Conservation (phyloP, 768 basidiomycete species). For the Tricholoma hemisulphureum region DNA sequence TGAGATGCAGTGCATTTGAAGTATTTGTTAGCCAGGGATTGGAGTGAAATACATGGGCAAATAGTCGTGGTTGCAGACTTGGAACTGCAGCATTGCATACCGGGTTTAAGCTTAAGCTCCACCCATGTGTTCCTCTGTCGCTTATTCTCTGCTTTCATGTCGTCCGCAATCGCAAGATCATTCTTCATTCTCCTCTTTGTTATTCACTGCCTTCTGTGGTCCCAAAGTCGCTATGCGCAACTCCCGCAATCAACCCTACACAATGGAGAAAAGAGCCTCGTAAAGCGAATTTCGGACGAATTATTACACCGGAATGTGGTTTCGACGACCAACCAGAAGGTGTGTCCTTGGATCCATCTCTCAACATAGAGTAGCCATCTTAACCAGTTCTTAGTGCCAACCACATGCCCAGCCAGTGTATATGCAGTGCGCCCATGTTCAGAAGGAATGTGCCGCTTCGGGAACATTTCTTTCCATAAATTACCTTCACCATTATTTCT, state of each 20-base stretch:
- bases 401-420: constrained; percentile 54
- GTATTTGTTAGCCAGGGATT: neutral
- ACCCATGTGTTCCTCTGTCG: constrained; percentile 13
- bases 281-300: constrained; percentile 43
- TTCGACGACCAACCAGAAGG: constrained; percentile 27
- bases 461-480: constrained; percentile 68
- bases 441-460: constrained; percentile 52
- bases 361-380: neutral
- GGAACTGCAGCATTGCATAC: no score
- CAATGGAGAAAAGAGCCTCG: constrained; percentile 34
- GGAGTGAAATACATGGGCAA: neutral
- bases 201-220: constrained; percentile 65
- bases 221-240: constrained; percentile 52
- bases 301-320: constrained; percentile 27
- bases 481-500: constrained; percentile 73
- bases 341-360: constrained; percentile 6
- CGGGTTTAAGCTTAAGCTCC: neutral
- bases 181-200: constrained; percentile 52
- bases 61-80: neutral
- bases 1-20: no score
- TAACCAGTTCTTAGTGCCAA: constrained; percentile 48
- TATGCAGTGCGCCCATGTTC: constrained; percentile 67
- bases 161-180: constrained; percentile 43
- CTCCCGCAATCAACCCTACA: constrained; percentile 22
- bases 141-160: constrained; percentile 39